phyloP scores from a whole-genome alignment of 257 asterid species.

The Solanum dulcamara region DNA sequence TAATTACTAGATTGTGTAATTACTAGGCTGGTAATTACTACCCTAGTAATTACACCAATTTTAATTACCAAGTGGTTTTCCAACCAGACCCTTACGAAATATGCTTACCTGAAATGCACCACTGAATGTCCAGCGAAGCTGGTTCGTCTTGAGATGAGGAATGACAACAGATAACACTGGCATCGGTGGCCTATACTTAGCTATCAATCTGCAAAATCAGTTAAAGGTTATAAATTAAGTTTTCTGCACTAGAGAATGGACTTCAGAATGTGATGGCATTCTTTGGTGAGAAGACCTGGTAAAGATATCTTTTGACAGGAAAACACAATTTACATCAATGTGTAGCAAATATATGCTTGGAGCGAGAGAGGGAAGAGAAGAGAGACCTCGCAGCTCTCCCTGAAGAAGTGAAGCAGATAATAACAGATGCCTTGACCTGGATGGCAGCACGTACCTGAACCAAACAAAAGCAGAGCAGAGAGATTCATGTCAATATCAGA shows the following conservation, averaged over 20 bases:
- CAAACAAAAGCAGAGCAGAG: background rate
- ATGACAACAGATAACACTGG: slow-evolving; percentile 89
- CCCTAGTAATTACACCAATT: too few species aligned
- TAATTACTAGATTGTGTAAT: too few species aligned
- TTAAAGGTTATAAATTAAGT: background rate
- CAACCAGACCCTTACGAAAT: too few species aligned
- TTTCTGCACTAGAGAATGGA: background rate
- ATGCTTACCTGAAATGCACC: slow-evolving; percentile 85
- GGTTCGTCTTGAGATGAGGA: slow-evolving; percentile 82
- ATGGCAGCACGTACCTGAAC: slow-evolving; percentile 85
- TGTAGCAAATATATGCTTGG: background rate
- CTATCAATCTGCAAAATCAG: slow-evolving; percentile 54
- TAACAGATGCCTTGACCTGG: slow-evolving; percentile 90
- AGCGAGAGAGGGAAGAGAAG: background rate
- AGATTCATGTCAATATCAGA: background rate
- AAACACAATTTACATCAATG: background rate
- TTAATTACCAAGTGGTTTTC: too few species aligned
- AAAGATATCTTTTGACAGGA: background rate
- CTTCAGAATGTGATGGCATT: background rate
- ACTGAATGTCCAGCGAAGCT: slow-evolving; percentile 71
- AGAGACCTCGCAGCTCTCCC: slow-evolving; percentile 92
- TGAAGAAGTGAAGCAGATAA: slow-evolving; percentile 87
- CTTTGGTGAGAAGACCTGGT: background rate
- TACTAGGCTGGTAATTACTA: too few species aligned
- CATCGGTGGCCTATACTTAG: slow-evolving; percentile 90